Base-by-base conservation (phyloP, 129 eudicot genomes). In the Ambrosia trifida region DNA sequence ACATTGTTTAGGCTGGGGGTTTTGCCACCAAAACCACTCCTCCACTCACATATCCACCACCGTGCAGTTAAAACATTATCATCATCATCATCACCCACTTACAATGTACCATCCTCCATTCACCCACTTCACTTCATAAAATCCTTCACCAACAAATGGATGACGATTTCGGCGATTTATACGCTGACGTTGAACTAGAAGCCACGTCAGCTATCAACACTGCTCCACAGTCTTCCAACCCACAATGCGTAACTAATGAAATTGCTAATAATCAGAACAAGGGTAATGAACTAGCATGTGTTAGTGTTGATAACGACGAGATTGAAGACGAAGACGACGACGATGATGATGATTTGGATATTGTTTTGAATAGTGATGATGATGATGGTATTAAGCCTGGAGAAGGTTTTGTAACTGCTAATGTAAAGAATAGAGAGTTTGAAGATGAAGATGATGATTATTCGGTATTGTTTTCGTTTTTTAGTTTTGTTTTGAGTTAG, bases 111-210 rank as follows among this genome's bases (percentile, higher is more conserved):
- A 12, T 20, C 56, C 54, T 70, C 24, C 65, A 20, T 30, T 41
- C 41, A 35, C 38, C 7, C 19, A 36, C 65, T 52, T 41, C 64
- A 53, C 35, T 53, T 70, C 38, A 35, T 59, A 66, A 11, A 19
- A 38, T 18, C 6, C 31, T 36, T 54, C 41, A 70, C 53, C 53
- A 20, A n/a, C 45, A 66, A 46, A 87, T 88, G 89, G 90, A 87
- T 50, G 95, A 90, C 20, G 95, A 87, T 74, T 91, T 88, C 75
- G 86, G 97, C 46, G 97, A 87, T 54, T 84, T 87, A 53, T 91
- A 91, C 77, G 92, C 86, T 32, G 95, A 88, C 49, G 89, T 88
- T 19, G 97, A 85, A 79, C 77, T 84, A 38, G 84, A 79, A 61
- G 90, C 88, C 44, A 80, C 73, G 72, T 85, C 95, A 16, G 86